Evolutionary conservation across 495 filamentous ascomycete genomes (phyloP).

Genomic region (Podospora comata): DNA sequence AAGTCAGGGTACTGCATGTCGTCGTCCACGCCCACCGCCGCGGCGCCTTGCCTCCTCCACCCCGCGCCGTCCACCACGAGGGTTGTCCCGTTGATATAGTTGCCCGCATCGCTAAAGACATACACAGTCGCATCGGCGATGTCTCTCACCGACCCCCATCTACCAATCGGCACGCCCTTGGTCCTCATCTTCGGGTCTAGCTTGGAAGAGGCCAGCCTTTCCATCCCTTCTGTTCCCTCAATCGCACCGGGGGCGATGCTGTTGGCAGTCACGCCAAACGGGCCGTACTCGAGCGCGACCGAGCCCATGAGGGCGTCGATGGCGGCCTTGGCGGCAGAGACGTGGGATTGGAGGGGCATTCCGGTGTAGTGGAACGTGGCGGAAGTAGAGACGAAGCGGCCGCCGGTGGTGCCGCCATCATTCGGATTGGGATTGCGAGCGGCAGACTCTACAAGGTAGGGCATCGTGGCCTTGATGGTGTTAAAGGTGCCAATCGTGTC

Average conservation of each 20-base stretch:
- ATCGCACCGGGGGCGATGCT: slow-evolving; percentile 82
- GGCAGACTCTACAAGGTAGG: slow-evolving; percentile 72
- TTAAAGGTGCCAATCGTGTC: slow-evolving; percentile 92
- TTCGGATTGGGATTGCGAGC: slow-evolving; percentile 51
- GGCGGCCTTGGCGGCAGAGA: slow-evolving; percentile 83
- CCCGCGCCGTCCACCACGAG: slow-evolving; percentile 77
- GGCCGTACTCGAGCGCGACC: slow-evolving; percentile 82
- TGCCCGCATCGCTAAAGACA: slow-evolving; percentile 77
- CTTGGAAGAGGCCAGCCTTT: slow-evolving; percentile 42
- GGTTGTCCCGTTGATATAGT: slow-evolving; percentile 74
- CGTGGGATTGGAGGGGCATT: slow-evolving; percentile 79
- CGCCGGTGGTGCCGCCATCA: slow-evolving; percentile 57
- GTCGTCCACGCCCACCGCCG: slow-evolving; percentile 44
- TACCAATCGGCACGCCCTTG: slow-evolving; percentile 59
- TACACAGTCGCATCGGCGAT: slow-evolving; percentile 92
- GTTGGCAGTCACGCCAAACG: slow-evolving; percentile 83
- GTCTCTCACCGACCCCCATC: slow-evolving; percentile 77
- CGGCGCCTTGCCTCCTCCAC: slow-evolving; percentile 56
- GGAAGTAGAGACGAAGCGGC: slow-evolving; percentile 82
- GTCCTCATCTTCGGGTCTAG: slow-evolving; percentile 29
- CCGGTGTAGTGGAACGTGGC: slow-evolving; percentile 88
- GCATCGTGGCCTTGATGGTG: slow-evolving; percentile 86
- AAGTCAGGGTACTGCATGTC: slow-evolving; percentile 48
- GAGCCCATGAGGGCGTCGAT: slow-evolving; percentile 76
- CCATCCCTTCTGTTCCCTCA: slow-evolving; percentile 60